phyloP scores from a whole-genome alignment of 2,329 filamentous ascomycete species.

The Lizonia empirigonia region DNA sequence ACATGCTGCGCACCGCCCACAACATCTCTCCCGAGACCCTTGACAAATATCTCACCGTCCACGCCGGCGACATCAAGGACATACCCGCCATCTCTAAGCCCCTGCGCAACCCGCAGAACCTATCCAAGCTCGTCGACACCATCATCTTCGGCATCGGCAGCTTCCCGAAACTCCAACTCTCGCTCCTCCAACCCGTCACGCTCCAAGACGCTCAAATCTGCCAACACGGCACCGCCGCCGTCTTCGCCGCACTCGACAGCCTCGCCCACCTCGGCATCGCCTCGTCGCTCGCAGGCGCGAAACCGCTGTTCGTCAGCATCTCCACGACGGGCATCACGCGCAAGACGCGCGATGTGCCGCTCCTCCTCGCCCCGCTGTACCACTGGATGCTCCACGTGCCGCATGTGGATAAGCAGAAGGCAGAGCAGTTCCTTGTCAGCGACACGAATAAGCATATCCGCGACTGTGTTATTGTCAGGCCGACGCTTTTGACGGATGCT shows the following conservation, averaged over 20 bases:
- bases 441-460: slow-evolving; percentile 26
- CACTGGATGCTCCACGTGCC: slow-evolving; percentile 41
- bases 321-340: slow-evolving; percentile 48
- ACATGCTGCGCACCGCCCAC: slow-evolving; percentile 49
- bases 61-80: slow-evolving; percentile 56
- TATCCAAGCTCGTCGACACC: slow-evolving; percentile 46
- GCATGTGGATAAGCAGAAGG: slow-evolving; percentile 49
- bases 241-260: slow-evolving; percentile 41
- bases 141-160: slow-evolving; percentile 58
- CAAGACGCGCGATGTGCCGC: slow-evolving; percentile 46
- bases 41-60: slow-evolving; percentile 53
- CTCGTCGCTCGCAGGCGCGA: slow-evolving; percentile 1
- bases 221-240: slow-evolving; percentile 34
- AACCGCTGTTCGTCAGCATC: slow-evolving; percentile 38
- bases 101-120: slow-evolving; percentile 33
- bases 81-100: slow-evolving; percentile 48
- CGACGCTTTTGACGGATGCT: slow-evolving; percentile 47
- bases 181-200: slow-evolving; percentile 34
- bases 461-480: slow-evolving; percentile 44
- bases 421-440: slow-evolving; percentile 41
- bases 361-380: slow-evolving; percentile 42
- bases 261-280: slow-evolving; percentile 14
- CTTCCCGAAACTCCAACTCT: slow-evolving; percentile 32
- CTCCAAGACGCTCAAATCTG: slow-evolving; percentile 46
- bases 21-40: slow-evolving; percentile 46